Evolutionary conservation across 2,329 filamentous ascomycete species (phyloP).

Genomic region (Talaromyces pinophilus): DNA sequence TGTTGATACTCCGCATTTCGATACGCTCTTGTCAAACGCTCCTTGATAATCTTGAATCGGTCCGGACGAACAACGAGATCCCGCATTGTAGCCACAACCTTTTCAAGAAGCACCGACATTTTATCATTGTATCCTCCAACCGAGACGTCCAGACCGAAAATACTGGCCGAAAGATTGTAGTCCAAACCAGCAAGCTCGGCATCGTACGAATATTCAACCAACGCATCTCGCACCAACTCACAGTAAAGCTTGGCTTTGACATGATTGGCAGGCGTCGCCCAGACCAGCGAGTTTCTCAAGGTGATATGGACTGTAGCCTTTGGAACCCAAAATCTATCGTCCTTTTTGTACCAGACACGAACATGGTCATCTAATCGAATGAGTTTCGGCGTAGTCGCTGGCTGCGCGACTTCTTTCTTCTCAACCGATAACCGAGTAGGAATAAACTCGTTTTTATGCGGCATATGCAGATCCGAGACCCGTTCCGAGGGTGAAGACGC

Average conservation of each 20-base stretch:
- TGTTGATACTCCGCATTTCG: constrained; percentile 87
- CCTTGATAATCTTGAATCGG: constrained; percentile 87
- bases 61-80: constrained; percentile 83
- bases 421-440: constrained; percentile 91
- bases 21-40: constrained; percentile 72
- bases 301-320: constrained; percentile 85
- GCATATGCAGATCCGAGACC: constrained; percentile 74
- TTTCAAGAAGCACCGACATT: constrained; percentile 83
- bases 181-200: constrained; percentile 87
- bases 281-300: constrained; percentile 76
- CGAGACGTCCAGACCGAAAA: constrained; percentile 72
- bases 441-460: constrained; percentile 93
- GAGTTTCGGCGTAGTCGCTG: constrained; percentile 72
- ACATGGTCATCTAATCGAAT: constrained; percentile 80
- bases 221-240: constrained; percentile 80
- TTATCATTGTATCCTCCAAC: constrained; percentile 96
- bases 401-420: constrained; percentile 82
- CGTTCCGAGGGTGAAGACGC: constrained; percentile 60
- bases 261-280: constrained; percentile 73
- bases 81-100: constrained; percentile 79
- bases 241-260: constrained; percentile 80
- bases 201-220: constrained; percentile 94
- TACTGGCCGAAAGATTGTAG: constrained; percentile 74
- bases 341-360: constrained; percentile 96
- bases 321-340: constrained; percentile 97